A percentile compares a stretch with the other conserved stretches of the same genome.
Evolutionary conservation across 1,139 yeast genomes (phyloP).

Genomic region (Diutina scorzettiae): DNA sequence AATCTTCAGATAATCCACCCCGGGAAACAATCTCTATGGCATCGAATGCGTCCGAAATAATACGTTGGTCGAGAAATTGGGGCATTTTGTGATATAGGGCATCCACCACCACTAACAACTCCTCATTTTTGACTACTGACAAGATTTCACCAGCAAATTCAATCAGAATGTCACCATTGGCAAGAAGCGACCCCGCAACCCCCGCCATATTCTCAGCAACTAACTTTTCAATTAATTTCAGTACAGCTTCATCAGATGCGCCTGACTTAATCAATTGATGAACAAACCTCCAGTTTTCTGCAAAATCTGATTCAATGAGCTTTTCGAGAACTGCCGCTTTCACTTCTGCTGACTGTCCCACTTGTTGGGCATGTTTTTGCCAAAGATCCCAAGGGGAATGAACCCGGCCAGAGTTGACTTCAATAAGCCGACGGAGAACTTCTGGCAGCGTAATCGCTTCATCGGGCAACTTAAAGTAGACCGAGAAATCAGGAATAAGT

Average conservation of each 20-base stretch:
- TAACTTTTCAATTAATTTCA: neutral
- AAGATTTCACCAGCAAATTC: neutral
- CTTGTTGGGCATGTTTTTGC: neutral
- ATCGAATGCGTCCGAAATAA: slow-evolving; percentile 2
- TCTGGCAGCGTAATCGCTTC: neutral
- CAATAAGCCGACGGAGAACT: slow-evolving; percentile 2
- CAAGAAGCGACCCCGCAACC: neutral
- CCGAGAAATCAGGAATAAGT: slow-evolving; percentile 4
- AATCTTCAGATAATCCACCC: neutral
- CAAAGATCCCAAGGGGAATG: slow-evolving; percentile 3
- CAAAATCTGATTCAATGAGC: neutral
- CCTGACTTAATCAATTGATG: neutral
- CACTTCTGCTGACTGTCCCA: neutral
- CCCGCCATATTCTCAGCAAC: neutral
- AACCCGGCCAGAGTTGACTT: slow-evolving; percentile 2
- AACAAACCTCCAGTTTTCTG: slow-evolving; percentile 1
- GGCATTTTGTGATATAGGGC: neutral
- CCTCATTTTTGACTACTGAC: neutral
- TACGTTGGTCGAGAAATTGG: neutral
- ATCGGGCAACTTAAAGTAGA: neutral
- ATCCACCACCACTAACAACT: neutral
- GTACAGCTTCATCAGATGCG: neutral
- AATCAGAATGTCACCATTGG: neutral
- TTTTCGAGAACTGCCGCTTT: slow-evolving; percentile 1
- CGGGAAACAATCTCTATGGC: slow-evolving; percentile 1